Percentiles rank a stretch among this genome's conserved stretches.
Conservation (phyloP, 306 rosid species). For the Oemleria cerasiformis region DNA sequence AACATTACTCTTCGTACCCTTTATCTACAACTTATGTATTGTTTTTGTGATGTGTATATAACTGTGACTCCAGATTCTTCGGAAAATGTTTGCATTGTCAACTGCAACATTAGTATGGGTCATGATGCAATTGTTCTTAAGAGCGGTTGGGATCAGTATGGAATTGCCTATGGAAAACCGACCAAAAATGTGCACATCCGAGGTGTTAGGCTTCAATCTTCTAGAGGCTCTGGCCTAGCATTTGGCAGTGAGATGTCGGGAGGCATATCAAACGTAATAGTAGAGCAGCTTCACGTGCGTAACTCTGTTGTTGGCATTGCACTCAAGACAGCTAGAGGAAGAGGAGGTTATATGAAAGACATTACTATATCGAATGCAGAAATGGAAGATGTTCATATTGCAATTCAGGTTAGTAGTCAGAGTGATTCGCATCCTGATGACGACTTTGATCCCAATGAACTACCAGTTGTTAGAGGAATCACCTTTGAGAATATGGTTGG, state of each 20-base stretch:
- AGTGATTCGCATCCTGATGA: constrained; percentile 61
- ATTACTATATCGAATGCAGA: constrained; percentile 34
- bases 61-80: constrained; percentile 52
- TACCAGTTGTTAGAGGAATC: constrained; percentile 41
- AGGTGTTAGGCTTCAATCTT: constrained; percentile 41
- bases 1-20: background rate
- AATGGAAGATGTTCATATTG: constrained; percentile 38
- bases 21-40: background rate
- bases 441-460: constrained; percentile 47
- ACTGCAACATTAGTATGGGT: constrained; percentile 54
- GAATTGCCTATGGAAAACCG: constrained; percentile 47
- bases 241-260: constrained; percentile 72
- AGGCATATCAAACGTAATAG: constrained; percentile 45
- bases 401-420: constrained; percentile 40
- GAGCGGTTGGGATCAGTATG: constrained; percentile 81
- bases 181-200: constrained; percentile 45
- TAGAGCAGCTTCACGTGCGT: constrained; percentile 33
- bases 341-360: constrained; percentile 59
- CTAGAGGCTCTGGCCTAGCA: constrained; percentile 51
- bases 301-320: constrained; percentile 44
- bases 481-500: constrained; percentile 46
- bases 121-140: constrained; percentile 58
- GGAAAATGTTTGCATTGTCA: constrained; percentile 47
- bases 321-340: constrained; percentile 55
- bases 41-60: background rate